Percentiles rank a stretch among this genome's conserved stretches.
Conservation (phyloP, 1,284 basidiomycete species). For the Irpex sp. region DNA sequence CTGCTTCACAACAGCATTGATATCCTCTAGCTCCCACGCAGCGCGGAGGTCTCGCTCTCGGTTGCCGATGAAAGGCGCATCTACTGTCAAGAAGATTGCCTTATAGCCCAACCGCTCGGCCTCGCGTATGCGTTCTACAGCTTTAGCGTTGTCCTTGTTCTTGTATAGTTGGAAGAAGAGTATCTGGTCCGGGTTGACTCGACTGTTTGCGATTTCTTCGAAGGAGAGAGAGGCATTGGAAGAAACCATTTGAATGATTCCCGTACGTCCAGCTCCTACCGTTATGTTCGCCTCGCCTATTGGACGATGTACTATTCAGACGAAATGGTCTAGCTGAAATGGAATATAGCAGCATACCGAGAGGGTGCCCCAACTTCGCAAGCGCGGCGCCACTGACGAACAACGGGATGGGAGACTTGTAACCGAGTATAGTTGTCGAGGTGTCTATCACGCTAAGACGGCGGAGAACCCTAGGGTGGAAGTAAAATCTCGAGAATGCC, state of each 20-base stretch:
- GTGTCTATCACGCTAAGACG: conserved; percentile 69
- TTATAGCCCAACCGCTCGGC: conserved; percentile 74
- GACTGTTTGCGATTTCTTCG: conserved; percentile 62
- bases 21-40: conserved; percentile 56
- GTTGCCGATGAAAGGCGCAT: conserved; percentile 84
- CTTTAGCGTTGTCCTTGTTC: conserved; percentile 66
- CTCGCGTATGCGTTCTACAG: conserved; percentile 70
- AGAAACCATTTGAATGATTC: conserved; percentile 88
- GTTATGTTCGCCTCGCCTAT: conserved; percentile 84
- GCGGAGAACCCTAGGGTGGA: conserved; percentile 77
- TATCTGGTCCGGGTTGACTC: conserved; percentile 56
- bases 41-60: conserved; percentile 77
- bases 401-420: conserved; percentile 71
- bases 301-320: neutral
- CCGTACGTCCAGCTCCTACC: conserved; percentile 63
- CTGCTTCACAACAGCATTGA: conserved; percentile 23
- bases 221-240: conserved; percentile 82
- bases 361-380: conserved; percentile 87
- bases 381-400: conserved; percentile 87
- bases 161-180: conserved; percentile 91
- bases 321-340: neutral
- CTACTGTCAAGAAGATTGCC: conserved; percentile 89
- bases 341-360: conserved; percentile 34
- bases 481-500: conserved; percentile 80
- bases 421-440: conserved; percentile 75